Evolutionary conservation across 228 moss, liverwort and hornwort genomes (phyloP), one percentile per base, ranked within the genome.

Genomic region (Sphagnum magellanicum): DNA sequence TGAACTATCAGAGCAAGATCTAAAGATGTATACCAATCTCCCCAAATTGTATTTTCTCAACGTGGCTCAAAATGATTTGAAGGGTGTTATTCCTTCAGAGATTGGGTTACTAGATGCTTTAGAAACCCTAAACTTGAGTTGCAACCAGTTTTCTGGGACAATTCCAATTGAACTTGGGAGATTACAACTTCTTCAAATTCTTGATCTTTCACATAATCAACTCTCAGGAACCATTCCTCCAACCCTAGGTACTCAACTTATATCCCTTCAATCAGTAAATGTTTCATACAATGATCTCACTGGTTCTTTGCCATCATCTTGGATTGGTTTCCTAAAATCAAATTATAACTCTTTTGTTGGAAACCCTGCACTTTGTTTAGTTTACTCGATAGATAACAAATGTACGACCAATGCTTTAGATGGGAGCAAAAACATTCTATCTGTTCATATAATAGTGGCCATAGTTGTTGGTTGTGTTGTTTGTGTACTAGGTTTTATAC

Each of bases 241-340:
- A 0, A 17, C 55, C 5, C 66, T 78, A 1, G 62, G 65, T 15
- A 51, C 53, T 32, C 59, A 32, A 32, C 32, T 76, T 58, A 10
- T 58, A 6, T 66, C 76, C 9, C 59, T 76, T 48, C 53, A 55
- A 15, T 17, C 8, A 16, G 16, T 68, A 47, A 64, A 70, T 12
- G 59, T 73, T 47, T 73, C 70, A 4, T 73, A 65, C 73, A 78
- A 78, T 59, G 68, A 78, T 49, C 46, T 78, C 55, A 32, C 32
- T 8, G 69, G 78, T 5, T 52, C 63, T 63, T 16, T 71, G 12
- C 71, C 71, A 6, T 16, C 49, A 50, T 1, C 10, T 8, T 65
- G 48, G 65, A 50, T 65, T 49, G 51, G 51, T 8, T 65, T 65
- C 48, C 7, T 65, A 59, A 59, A n/a, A 59, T 10, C 10, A n/a